Evolutionary conservation across 139 green algal genomes (phyloP), one percentile per base, ranked within the genome.

Genomic region (Chlorella sp.): DNA sequence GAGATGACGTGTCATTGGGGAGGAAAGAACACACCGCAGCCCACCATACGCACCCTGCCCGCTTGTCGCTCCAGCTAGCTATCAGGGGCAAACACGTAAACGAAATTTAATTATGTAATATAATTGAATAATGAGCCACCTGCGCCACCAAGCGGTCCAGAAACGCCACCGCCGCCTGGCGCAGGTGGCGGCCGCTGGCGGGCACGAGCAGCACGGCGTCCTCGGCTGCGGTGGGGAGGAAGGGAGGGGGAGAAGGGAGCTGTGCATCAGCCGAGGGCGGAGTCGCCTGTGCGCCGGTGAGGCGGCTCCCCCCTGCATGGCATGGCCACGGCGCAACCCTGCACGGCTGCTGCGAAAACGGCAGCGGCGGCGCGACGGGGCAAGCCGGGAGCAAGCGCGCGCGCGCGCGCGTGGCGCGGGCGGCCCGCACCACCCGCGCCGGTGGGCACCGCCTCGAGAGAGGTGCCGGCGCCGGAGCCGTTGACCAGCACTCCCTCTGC

Each of bases 151-250:
- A 8, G 29, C 40, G 31, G 42, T 82, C 76, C 67, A 82, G 40
- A 11, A 62, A 89, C 3, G 25, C 61, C 19, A 15, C 45, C n/a
- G 73, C 78, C 5, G 27, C 45, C 1, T 2, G 61, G 48, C 76
- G 75, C 58, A 67, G 80, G 53, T 66, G 48, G 2, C 8, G 17
- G 2, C 15, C 2, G 60, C 27, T 42, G 45, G 8, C 27, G 3
- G 61, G 48, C 14, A 87, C 67, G 21, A 88, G 67, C 67, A 88
- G 60, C n/a, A 87, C 60, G 0, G 73, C 31, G 17, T 80, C 80
- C 14, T 83, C 69, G 25, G 33, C 70, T 3, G 41, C 41, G 21
- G 41, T 68, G 62, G 19, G 4, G 62, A 14, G 58, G 29, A 15
- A 71, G 2, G 27, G 7, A 62, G 53, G 53, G 15, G 14, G 14